Conservation (phyloP, 768 basidiomycete genomes). For the Amanita jacksonii region DNA sequence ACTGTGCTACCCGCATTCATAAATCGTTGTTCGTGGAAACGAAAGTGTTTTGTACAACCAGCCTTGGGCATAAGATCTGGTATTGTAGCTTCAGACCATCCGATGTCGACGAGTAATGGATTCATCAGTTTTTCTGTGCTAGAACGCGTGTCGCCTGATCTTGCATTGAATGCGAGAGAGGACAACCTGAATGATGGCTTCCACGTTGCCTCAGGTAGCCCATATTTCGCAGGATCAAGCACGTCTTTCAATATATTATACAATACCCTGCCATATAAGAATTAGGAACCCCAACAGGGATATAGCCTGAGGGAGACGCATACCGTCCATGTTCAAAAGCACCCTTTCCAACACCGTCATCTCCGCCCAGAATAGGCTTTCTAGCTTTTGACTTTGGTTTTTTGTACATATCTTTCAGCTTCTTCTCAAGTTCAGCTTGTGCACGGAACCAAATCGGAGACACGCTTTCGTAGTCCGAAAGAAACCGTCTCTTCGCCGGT, state of each 20-base stretch:
- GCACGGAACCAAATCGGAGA: slow-evolving; percentile 37
- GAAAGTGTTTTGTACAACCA: slow-evolving; percentile 17
- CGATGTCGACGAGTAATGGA: slow-evolving; percentile 22
- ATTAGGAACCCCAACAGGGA: neutral
- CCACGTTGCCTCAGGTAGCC: slow-evolving; percentile 17
- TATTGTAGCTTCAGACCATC: slow-evolving; percentile 26
- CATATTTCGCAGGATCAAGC: slow-evolving; percentile 14
- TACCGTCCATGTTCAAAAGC: slow-evolving; percentile 43
- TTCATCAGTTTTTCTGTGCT: slow-evolving; percentile 12
- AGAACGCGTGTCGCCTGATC: slow-evolving; percentile 15
- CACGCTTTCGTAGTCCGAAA: slow-evolving; percentile 30
- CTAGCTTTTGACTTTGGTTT: slow-evolving; percentile 36
- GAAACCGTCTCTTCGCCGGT: slow-evolving; percentile 6
- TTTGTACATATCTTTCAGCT: slow-evolving; percentile 26
- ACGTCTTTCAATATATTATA: slow-evolving; percentile 15
- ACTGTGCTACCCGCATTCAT: slow-evolving; percentile 12
- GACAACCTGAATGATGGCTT: slow-evolving; percentile 12
- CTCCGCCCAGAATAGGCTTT: slow-evolving; percentile 20
- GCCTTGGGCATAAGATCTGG: slow-evolving; percentile 14
- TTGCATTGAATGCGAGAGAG: slow-evolving; percentile 22
- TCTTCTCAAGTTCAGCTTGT: slow-evolving; percentile 23
- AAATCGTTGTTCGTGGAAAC: slow-evolving; percentile 12
- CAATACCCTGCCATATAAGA: slow-evolving; percentile 12
- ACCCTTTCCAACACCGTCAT: slow-evolving; percentile 22
- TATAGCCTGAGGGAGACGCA: neutral